Percentiles rank a stretch among this genome's conserved stretches.
Evolutionary conservation across 2,329 filamentous ascomycete species (phyloP).

Genomic region (Xylariaceae sp.): DNA sequence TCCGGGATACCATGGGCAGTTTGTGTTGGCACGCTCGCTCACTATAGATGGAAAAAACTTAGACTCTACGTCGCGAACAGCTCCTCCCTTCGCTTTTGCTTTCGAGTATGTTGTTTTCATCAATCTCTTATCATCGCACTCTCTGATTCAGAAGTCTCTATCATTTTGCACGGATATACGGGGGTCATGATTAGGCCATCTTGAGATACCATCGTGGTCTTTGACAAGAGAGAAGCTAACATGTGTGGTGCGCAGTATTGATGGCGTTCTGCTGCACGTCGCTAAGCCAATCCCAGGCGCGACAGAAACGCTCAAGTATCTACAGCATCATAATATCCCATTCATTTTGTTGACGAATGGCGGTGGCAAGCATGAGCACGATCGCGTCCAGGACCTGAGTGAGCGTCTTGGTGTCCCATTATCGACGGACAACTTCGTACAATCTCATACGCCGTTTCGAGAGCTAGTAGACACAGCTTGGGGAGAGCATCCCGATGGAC

Average conservation of each 20-base stretch:
- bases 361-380: conserved; percentile 75
- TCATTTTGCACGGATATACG: background rate
- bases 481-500: conserved; percentile 29
- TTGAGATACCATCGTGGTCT: background rate
- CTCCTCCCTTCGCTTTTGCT: conserved; percentile 30
- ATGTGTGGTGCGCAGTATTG: conserved; percentile 50
- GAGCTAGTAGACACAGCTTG: conserved; percentile 43
- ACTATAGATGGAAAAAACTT: conserved; percentile 8
- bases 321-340: conserved; percentile 70
- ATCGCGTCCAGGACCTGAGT: conserved; percentile 65
- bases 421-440: conserved; percentile 66
- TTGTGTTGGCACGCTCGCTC: conserved; percentile 10
- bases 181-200: background rate
- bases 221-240: conserved; percentile 9
- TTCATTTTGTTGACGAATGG: conserved; percentile 97
- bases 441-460: conserved; percentile 87
- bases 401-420: conserved; percentile 59
- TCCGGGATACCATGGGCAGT: background rate
- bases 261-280: conserved; percentile 88
- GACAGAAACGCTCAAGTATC: conserved; percentile 62
- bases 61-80: conserved; percentile 8
- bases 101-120: conserved; percentile 33
- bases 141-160: background rate
- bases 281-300: conserved; percentile 75
- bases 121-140: conserved; percentile 1